Evolutionary conservation across 2,329 filamentous ascomycete genomes (phyloP), one percentile per base, ranked within the genome.

Genomic region (Penicillium sp.): DNA sequence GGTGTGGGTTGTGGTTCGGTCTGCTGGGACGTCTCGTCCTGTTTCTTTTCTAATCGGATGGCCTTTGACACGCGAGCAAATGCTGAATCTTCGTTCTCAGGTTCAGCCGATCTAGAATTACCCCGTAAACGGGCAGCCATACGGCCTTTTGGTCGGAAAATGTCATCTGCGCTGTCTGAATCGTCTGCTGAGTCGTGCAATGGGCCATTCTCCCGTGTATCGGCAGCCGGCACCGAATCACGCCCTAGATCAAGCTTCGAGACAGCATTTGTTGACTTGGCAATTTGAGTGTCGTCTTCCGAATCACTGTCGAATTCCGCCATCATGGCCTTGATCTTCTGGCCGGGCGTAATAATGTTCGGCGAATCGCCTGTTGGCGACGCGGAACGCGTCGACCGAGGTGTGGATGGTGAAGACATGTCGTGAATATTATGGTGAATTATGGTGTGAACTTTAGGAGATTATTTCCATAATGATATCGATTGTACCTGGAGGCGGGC

Each of bases 71-170:
- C 73, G 23, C 73, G 72, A 39, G 75, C 67, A 57, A 76, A 76
- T 8, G 79, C 78, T 36, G 71, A 73, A 39, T 72, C 70, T 38
- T 59, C 50, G 19, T 74, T 65, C 5, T 51, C 49, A 1, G 33
- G 3, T 29, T 34, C 43, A 6, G 50, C 19, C 11, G 31, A 21
- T 13, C 39, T 31, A 3, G 19, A 59, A 31, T 64, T 58, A 27
- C 69, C 81, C 60, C 83, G 81, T 81, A 91, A 85, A 50, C 84
- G 80, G 16, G 87, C 81, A 13, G 87, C 87, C 63, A 90, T 78
- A 51, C 83, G 82, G 25, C 87, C 87, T 53, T 82, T 81, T 0
- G 88, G 88, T 44, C 81, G 72, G 47, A 82, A 75, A 31, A 74
- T 78, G 34, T 81, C 78, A n/a, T 81, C 79, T 21, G 73, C 78